These are phyloP conservation scores for Canariomyces notabilis DNA, from an alignment of 2,329 filamentous ascomycete species.

Conservation along the genomic window DNA sequence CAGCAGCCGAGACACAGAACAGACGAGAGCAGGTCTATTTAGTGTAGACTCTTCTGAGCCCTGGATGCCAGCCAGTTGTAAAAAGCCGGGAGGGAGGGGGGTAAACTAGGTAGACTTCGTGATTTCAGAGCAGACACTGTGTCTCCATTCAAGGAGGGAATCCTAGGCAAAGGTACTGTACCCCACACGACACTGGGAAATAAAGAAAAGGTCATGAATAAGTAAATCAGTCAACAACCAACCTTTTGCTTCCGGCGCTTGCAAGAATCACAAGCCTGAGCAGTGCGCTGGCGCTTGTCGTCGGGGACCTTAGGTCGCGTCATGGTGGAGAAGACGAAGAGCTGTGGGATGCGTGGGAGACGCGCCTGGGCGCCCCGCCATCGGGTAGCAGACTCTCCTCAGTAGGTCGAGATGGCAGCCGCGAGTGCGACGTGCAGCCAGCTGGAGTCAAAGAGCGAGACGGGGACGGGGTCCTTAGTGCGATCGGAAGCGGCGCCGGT, in stretches of 20 bases:
- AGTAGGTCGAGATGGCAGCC: slow-evolving; percentile 14
- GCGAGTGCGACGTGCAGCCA: slow-evolving; percentile 21
- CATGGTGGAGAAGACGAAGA: slow-evolving; percentile 32
- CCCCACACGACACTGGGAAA: not conserved
- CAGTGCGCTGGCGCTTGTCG: slow-evolving; percentile 58
- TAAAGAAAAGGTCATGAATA: not conserved
- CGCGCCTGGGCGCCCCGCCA: slow-evolving; percentile 24
- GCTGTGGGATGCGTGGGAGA: slow-evolving; percentile 16
- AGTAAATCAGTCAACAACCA: slow-evolving; percentile 27
- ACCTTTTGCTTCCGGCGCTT: slow-evolving; percentile 65
- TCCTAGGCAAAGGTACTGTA: too few species aligned
- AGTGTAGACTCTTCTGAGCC: not conserved
- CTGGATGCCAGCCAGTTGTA: slow-evolving; percentile 3
- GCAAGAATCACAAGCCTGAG: slow-evolving; percentile 60
- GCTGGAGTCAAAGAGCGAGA: slow-evolving; percentile 10
- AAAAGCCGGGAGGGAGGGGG: not conserved
- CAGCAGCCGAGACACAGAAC: slow-evolving; percentile 16
- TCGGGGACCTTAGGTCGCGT: slow-evolving; percentile 51
- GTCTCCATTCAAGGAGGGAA: not conserved
- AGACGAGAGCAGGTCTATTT: too few species aligned
- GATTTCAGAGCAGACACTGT: not conserved
- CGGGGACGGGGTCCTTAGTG: slow-evolving; percentile 12
- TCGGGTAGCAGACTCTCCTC: slow-evolving; percentile 23
- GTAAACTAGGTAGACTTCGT: not conserved
- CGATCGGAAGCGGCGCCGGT: slow-evolving; percentile 24